Base-by-base conservation (phyloP, 805 yeast genomes). In the Metschnikowia koreensis region DNA sequence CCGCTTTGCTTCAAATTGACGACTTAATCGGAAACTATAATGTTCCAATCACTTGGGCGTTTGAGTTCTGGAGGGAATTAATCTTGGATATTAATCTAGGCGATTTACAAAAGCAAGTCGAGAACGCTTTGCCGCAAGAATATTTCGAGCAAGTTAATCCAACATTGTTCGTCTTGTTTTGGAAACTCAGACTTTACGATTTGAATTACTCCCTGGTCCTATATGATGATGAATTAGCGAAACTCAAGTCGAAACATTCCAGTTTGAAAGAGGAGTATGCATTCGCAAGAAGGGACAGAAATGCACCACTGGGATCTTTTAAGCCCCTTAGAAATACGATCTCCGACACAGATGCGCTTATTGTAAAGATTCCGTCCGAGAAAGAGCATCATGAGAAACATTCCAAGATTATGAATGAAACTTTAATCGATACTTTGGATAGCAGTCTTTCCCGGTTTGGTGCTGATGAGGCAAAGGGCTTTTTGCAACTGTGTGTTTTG, bases 171-270 rank as follows among this genome's bases (percentile, higher is more conserved):
- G 62, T 67, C 12, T 12, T 39, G 12, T 92, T 91, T 60, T 92
- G 97, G 97, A 81, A 75, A 54, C 70, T 87, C 34, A 78, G 86
- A 0, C 68, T 89, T 7, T 84, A 86, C 61, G 97, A 91, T 60
- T 80, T 91, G 33, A 79, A 80, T 53, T 85, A 68, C 62, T 77
- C 81, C 1, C 68, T 69, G 7, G 57, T 62, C 0, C 62, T 81
- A 2, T 91, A 92, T 62, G 73, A 72, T 11, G 61, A 63, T 2
- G 85, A 82, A 53, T 58, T 69, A 27, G 57, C 60, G 2, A 81
- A 75, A 51, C 59, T 81, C 13, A 62, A 66, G 34, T 66, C 71
- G 0, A 67, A 64, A 31, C 64, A 72, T 2, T 63, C 63, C 26
- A 67, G 76, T 6, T 61, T 75, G 29, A 66, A 63, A 29, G 76